Base-by-base conservation (phyloP, 495 filamentous ascomycete genomes). In the Neurospora sp. region DNA sequence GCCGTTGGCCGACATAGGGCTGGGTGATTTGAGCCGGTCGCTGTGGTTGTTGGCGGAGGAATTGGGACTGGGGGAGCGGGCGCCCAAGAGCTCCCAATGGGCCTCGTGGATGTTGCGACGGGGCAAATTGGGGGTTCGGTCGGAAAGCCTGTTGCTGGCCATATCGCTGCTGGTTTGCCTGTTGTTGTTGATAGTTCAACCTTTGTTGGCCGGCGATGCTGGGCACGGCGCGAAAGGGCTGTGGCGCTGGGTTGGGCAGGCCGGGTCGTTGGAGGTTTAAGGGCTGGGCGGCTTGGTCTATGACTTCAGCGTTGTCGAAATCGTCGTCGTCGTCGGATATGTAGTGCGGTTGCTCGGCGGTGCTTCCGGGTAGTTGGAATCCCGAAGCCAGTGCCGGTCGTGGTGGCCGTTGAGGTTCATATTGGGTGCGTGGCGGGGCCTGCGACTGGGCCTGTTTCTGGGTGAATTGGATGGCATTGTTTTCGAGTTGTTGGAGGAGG, bases 401-500 rank as follows among this genome's bases (percentile, higher is more conserved):
- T 59, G 39, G 48, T 40, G 35, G 41, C n/a, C 18, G 72, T 18
- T 62, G 73, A 37, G 39, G 23, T 40, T 69, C 42, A 42, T 41
- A 62, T 18, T 41, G 70, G 72, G 38, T 70, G 72, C 23, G 71
- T 40, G 14, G 71, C 41, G 41, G 71, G 9, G 69, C 73, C 62
- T 82, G 83, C 10, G 80, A 74, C 69, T 75, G 78, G 14, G 73
- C 72, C 69, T 83, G 83, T 62, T 78, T 84, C 69, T 87, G 85
- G 38, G 85, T 87, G 70, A 78, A 80, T 71, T 83, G 82, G 73
- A 87, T 81, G 37, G 85, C 85, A 74, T 82, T 81, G 77, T 85
- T 81, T 73, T 87, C 85, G 59, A 87, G 82, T 72, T 86, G 79
- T 70, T 85, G 78, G 18, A 86, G 76, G 39, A 76, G 75, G 38